Base-by-base conservation (phyloP, 2,329 filamentous ascomycete species). In the Aspergillus fumigatus region DNA sequence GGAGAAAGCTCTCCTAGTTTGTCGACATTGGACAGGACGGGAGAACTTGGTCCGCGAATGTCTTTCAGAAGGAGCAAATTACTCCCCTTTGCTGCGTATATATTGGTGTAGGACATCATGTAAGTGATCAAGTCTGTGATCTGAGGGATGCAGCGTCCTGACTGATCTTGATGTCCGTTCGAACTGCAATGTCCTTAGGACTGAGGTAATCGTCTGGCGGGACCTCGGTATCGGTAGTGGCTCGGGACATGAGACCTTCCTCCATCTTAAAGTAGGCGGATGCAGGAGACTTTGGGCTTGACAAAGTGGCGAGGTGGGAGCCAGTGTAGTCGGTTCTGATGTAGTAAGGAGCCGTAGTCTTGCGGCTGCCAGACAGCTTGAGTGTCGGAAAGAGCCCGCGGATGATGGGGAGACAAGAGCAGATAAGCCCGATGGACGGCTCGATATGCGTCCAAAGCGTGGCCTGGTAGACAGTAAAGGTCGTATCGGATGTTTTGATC, bases 381-480 rank as follows among this genome's bases (percentile, higher is more conserved):
- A 70, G 48, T 11, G 60, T 59, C 0, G 68, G 67, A 60, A 74
- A 70, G 9, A 74, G 53, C 7, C 70, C 71, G 1, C 71, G 70
- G 23, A 73, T 67, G 26, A 70, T 67, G 2, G 71, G 71, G 1
- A 74, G 61, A 52, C 70, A 71, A 43, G 71, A 70, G 48, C 67
- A 72, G 38, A 73, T 72, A 3, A 74, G 54, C 1, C 69, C 70
- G 11, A 74, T 65, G 4, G 68, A 65, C 0, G 70, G 68, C 57
- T 74, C 71, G 35, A 73, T 63, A 11, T 73, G 67, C 17, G 70
- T 73, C 71, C 71, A 73, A 7, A 73, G 59, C 0, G 67, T 67
- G 9, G 69, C 66, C 55, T 70, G 61, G 56, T 72, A 70, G 40
- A 72, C 68, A 3, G 70, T 71, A 53, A 69, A 73, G 1, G 70